Evolutionary conservation across 2,329 filamentous ascomycete genomes (phyloP), one percentile per base, ranked within the genome.

Genomic region (Aspergillus unguis): DNA sequence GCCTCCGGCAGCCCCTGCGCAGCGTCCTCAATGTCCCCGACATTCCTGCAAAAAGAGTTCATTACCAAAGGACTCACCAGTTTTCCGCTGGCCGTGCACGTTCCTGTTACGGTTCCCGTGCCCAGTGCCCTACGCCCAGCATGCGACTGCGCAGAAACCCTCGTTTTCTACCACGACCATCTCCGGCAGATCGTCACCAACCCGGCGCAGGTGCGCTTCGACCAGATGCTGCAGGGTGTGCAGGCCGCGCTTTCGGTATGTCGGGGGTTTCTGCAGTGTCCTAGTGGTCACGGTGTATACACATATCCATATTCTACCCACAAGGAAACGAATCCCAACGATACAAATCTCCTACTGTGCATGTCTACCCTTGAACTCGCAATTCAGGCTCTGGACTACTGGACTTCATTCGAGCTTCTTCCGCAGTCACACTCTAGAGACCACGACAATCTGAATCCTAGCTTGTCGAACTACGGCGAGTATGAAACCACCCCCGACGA

Each of bases 211-310:
- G 58, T 65, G 7, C 63, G 66, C 17, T 64, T 71, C 37, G 69
- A 71, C 33, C 63, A 68, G 37, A 65, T 63, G 37, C 61, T 71
- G 33, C 66, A 70, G 36, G 53, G 57, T 2, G 64, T 71, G 48
- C 63, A 64, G 45, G 54, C 62, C 3, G 63, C 68, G 6, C 62
- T 71, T 28, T 60, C 58, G 4, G 60, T 62, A 25, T 67, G 67
- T 27, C 65, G 60, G 23, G 52, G 58, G 7, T 69, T 69, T 44
- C 45, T 71, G 11, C 63, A 63, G 40, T 71, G 69, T 46, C 51
- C 49, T 2, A 55, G 56, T 44, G 71, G 69, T 25, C 55, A 17
- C 17, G 17, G 17, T 17, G 17, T 17, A 17, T 17, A 17, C 17
- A 17, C 17, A 17, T 17, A 17, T 17, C 17, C 17, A 17, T 17